Conservation (phyloP, 2,329 filamentous ascomycete species). For the Talaromyces marneffei region DNA sequence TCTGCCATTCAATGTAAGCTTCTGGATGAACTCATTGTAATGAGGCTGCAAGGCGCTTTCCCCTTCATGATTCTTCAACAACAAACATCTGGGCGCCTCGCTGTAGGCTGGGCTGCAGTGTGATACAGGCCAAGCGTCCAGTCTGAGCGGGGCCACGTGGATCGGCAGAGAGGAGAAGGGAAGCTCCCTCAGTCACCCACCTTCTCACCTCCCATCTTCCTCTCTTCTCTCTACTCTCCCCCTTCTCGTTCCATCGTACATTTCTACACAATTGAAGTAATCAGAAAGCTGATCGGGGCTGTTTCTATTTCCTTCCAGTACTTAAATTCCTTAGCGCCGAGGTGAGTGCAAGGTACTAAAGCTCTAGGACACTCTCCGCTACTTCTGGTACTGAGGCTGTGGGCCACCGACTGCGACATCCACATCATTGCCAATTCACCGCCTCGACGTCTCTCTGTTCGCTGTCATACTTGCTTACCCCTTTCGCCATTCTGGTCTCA, state of each 20-base stretch:
- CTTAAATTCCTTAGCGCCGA: conserved; percentile 5
- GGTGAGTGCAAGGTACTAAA: conserved; percentile 7
- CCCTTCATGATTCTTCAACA: neutral
- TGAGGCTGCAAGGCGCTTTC: neutral
- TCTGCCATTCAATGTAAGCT: neutral
- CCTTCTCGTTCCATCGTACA: neutral
- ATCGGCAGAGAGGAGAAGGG: conserved; percentile 14
- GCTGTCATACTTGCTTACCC: neutral
- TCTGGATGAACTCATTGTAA: neutral
- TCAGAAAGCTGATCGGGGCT: neutral
- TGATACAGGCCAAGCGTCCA: conserved; percentile 2
- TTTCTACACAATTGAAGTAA: neutral
- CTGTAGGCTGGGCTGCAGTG: neutral
- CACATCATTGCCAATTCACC: conserved; percentile 7
- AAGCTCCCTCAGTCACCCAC: conserved; percentile 2
- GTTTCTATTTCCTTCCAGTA: neutral
- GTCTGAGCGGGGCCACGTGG: conserved; percentile 25
- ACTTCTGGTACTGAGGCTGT: conserved; percentile 2
- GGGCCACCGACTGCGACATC: neutral
- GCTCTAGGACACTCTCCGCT: conserved; percentile 11
- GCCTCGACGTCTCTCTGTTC: conserved; percentile 5
- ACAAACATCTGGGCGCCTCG: neutral
- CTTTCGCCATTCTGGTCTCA: neutral
- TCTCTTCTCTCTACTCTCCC: neutral
- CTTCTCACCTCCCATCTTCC: neutral